Evolutionary conservation across 352 stramenopile genomes (phyloP).

Genomic region (Globisporangium nagaii): DNA sequence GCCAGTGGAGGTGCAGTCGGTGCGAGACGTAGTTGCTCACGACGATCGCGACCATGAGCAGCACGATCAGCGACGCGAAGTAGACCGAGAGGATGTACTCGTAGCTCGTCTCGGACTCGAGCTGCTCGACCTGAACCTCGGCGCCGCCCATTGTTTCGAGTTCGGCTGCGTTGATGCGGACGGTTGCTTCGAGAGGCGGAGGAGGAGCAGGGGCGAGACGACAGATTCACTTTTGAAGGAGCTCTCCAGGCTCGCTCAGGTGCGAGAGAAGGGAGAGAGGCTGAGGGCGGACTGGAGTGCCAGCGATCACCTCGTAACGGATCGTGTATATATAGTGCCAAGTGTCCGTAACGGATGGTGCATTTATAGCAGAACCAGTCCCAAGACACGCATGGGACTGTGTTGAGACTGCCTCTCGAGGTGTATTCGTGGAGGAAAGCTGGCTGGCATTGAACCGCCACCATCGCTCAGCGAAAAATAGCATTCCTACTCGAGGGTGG

Average conservation of each 20-base stretch:
- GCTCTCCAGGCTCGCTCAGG: neutral
- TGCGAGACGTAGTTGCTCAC: constrained; percentile 76
- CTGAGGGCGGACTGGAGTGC: neutral
- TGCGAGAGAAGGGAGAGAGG: too few species aligned
- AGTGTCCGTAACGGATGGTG: neutral
- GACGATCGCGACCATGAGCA: constrained; percentile 76
- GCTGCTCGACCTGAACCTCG: constrained; percentile 27
- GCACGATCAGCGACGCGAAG: constrained; percentile 62
- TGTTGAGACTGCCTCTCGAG: too few species aligned
- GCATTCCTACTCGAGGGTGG: too few species aligned
- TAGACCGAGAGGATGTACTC: constrained; percentile 78
- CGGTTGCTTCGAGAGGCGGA: neutral
- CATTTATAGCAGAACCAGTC: neutral
- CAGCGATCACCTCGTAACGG: neutral
- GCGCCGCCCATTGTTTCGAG: constrained; percentile 14
- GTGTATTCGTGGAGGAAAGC: too few species aligned
- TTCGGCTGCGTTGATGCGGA: neutral
- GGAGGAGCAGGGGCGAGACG: neutral
- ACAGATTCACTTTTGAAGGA: neutral
- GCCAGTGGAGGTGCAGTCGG: constrained; percentile 69
- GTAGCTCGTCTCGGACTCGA: constrained; percentile 52
- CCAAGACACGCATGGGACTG: too few species aligned
- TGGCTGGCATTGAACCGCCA: too few species aligned
- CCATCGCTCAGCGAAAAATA: too few species aligned
- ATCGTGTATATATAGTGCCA: neutral